phyloP scores from a whole-genome alignment of 768 basidiomycete species.

The Chiua virens region DNA sequence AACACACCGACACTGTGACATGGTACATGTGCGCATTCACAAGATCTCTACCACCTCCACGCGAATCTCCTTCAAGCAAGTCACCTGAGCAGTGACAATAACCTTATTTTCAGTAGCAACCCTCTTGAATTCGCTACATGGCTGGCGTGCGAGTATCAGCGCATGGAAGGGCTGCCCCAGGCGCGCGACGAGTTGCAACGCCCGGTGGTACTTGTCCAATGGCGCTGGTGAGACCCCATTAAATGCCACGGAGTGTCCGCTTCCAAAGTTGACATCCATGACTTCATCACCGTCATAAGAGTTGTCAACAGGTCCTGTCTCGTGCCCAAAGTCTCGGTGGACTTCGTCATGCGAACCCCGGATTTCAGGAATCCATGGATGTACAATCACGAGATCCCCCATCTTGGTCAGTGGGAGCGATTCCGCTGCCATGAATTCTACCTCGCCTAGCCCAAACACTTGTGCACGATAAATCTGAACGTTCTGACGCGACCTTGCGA shows the following conservation, averaged over 20 bases:
- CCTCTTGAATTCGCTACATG: conserved; percentile 24
- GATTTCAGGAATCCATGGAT: conserved; percentile 12
- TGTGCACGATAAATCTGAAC: background rate
- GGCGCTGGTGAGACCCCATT: background rate
- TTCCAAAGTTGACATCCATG: background rate
- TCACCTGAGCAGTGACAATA: conserved; percentile 23
- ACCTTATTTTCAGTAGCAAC: background rate
- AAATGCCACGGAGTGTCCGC: background rate
- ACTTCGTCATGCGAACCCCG: background rate
- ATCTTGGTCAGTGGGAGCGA: background rate
- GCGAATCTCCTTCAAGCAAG: background rate
- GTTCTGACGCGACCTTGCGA: background rate
- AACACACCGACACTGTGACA: too few relatives aligned
- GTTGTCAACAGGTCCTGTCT: background rate
- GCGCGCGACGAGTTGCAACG: conserved; percentile 1
- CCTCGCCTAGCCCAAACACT: background rate
- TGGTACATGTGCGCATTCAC: background rate
- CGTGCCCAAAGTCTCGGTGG: background rate
- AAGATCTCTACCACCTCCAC: conserved; percentile 1
- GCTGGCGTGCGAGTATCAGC: conserved; percentile 23
- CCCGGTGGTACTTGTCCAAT: background rate
- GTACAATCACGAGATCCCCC: conserved; percentile 1
- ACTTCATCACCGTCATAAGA: background rate
- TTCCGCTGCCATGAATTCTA: background rate
- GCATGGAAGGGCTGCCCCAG: conserved; percentile 1